Percentiles rank a stretch among this genome's conserved stretches.
Evolutionary conservation across 352 stramenopile species (phyloP).

Genomic region (Phytopythium helicoides): DNA sequence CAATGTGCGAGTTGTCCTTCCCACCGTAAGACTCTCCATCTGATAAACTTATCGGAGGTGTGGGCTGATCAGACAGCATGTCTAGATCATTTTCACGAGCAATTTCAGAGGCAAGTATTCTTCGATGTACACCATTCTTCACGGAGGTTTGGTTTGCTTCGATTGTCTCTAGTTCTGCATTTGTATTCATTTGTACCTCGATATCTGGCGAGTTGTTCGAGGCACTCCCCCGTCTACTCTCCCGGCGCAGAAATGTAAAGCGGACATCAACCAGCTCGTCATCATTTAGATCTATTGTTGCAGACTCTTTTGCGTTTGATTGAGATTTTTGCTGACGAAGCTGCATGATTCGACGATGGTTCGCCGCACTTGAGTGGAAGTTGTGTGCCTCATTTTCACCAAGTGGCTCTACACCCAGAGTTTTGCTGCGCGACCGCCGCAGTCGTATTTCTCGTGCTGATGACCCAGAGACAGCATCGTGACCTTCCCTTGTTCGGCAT

Average conservation of each 20-base stretch:
- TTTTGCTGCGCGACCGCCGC: not conserved
- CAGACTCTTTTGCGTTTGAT: not conserved
- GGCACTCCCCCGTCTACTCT: conserved; percentile 6
- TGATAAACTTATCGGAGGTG: too few relatives aligned
- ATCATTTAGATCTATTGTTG: conserved; percentile 13
- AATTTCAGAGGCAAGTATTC: too few relatives aligned
- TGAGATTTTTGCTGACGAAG: conserved; percentile 36
- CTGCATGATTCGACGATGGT: conserved; percentile 57
- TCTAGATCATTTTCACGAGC: too few relatives aligned
- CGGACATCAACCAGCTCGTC: conserved; percentile 49
- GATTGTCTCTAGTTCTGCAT: too few relatives aligned
- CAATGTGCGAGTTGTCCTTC: too few relatives aligned
- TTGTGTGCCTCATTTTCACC: conserved; percentile 5
- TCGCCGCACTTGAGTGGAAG: conserved; percentile 32
- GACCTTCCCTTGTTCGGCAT: not conserved
- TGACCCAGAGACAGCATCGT: not conserved
- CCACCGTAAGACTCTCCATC: too few relatives aligned
- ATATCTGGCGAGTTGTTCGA: conserved; percentile 2
- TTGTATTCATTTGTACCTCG: not conserved
- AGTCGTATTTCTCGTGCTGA: conserved; percentile 7
- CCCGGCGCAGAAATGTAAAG: conserved; percentile 50
- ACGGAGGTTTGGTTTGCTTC: too few relatives aligned
- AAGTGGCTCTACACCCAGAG: not conserved
- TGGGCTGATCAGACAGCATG: too few relatives aligned
- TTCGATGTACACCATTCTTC: too few relatives aligned